Base-by-base conservation (phyloP, 768 basidiomycete species). In the Pleurotus giganteus region DNA sequence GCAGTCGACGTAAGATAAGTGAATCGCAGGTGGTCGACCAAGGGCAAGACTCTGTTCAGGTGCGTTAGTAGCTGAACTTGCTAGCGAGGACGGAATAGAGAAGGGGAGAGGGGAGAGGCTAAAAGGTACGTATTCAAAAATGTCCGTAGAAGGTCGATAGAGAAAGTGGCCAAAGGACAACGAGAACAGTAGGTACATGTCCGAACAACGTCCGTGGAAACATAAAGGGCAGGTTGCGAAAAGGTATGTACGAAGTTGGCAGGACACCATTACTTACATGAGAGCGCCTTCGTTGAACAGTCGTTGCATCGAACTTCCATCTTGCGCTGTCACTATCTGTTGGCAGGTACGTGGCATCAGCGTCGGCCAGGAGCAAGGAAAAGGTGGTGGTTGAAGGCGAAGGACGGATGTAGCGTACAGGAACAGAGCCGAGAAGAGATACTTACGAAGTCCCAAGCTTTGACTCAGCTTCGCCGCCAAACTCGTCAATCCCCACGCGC, bases 381-480 rank as follows among this genome's bases (percentile, higher is more conserved):
- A 13, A 21, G 49, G 31, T 19, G 17, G 21, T n/a, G 26, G 31
- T 5, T 4, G 21, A 52, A 5, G 15, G 54, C 28, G 24, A n/a
- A n/a, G n/a, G n/a, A n/a, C n/a, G n/a, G 24, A 29, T 41, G 11
- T 27, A 50, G 19, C n/a, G 37, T 26, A 55, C 41, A 54, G 4
- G 11, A 26, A 34, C 9, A 37, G n/a, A 3, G 28, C 13, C n/a
- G 28, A 29, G n/a, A 19, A 26, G 44, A 24, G 6, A 31, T 55
- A 71, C 76, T 61, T 56, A 79, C 77, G 28, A 21, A 55, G 6
- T 64, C 71, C 39, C 56, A 75, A 74, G 64, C 79, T 82, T 65
- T 85, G 84, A 8, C 81, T 79, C 29, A 84, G 58, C 65, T 86
- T 85, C n/a, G 79, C 73, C 5, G 83, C 78, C 24, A 82, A 67